Base-by-base conservation (phyloP, 768 basidiomycete species). In the Suillus clintonianus region DNA sequence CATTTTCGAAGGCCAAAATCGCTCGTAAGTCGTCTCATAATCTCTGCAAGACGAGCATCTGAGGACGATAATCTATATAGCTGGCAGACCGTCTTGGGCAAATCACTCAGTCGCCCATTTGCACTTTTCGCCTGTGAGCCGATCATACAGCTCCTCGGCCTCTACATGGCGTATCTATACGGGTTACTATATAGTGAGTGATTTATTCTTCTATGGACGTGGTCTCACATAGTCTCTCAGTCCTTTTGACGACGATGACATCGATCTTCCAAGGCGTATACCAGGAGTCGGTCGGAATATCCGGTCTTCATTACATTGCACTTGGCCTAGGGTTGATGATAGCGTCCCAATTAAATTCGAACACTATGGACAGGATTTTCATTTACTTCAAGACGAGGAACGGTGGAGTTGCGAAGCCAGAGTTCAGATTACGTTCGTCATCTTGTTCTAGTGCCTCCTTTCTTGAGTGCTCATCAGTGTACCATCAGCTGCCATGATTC, bases 161-260 rank as follows among this genome's bases (percentile, higher is more conserved):
- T 86, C 0, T 90, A 89, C 64, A 83, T 89, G 80, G 85, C 87
- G 0, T 84, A 89, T 65, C 69, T 87, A 24, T 91, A 87, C 61
- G 89, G 86, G 6, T 68, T 84, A 1, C 79, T 86, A 53, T 87
- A 86, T 64, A 65, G 85, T 84, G 64, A 27, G 82, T 72, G 30
- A 30, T 45, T 3, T 30, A 22, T 50, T 50, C 13, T 60, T 76
- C 82, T 60, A 82, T 82, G 63, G 72, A 76, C 2, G 82, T 77
- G 63, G 84, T 86, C 65, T 50, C 13, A 22, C 78, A 78, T 50
- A 82, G 82, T 15, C 70, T 36, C 36, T 36, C 36, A 36, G 36
- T 36, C 36, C 10, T 36, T 36, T 36, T 36, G 36, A 36, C 36
- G 36, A 36, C 36, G 36, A 36, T 36, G 4, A 3, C 36, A 36